phyloP scores from a whole-genome alignment of 2,329 filamentous ascomycete species.

The Xylaria polymorpha region DNA sequence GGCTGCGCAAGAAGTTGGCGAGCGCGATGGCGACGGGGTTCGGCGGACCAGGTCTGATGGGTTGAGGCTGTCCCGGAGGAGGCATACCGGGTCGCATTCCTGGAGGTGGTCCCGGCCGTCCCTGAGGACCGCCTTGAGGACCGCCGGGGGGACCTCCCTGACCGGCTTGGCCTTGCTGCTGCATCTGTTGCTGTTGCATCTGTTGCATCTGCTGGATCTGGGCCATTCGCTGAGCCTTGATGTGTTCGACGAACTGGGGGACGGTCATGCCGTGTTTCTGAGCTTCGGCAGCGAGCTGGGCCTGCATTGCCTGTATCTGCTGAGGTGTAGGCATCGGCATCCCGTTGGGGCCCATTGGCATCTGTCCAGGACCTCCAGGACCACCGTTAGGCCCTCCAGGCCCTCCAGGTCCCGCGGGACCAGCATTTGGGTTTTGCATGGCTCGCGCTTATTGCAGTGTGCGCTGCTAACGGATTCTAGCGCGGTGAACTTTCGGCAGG shows the following conservation, averaged over 20 bases:
- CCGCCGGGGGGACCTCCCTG: slow-evolving; percentile 40
- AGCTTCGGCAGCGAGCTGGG: slow-evolving; percentile 84
- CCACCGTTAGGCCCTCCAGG: slow-evolving; percentile 22
- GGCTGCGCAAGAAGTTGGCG: slow-evolving; percentile 84
- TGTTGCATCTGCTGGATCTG: slow-evolving; percentile 56
- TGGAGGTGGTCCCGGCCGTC: slow-evolving; percentile 45
- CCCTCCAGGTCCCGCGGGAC: slow-evolving; percentile 35
- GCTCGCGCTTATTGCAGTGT: slow-evolving; percentile 19
- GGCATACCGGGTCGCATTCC: slow-evolving; percentile 48
- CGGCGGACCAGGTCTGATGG: slow-evolving; percentile 81
- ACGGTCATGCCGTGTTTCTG: slow-evolving; percentile 86
- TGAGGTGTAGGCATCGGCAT: slow-evolving; percentile 75
- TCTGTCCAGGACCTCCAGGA: slow-evolving; percentile 27
- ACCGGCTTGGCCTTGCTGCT: slow-evolving; percentile 57
- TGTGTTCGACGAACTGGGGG: slow-evolving; percentile 81
- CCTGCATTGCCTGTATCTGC: slow-evolving; percentile 86
- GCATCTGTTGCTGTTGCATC: slow-evolving; percentile 41
- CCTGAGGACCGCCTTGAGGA: slow-evolving; percentile 29
- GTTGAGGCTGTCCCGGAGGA: slow-evolving; percentile 64
- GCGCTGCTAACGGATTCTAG: neutral
- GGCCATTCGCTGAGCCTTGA: slow-evolving; percentile 69
- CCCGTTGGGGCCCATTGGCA: slow-evolving; percentile 41
- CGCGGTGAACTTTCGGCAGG: neutral
- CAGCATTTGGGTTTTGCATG: slow-evolving; percentile 46
- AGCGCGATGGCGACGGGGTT: slow-evolving; percentile 90